Base-by-base conservation (phyloP, 2,329 filamentous ascomycete species). In the Colletotrichum sp. region DNA sequence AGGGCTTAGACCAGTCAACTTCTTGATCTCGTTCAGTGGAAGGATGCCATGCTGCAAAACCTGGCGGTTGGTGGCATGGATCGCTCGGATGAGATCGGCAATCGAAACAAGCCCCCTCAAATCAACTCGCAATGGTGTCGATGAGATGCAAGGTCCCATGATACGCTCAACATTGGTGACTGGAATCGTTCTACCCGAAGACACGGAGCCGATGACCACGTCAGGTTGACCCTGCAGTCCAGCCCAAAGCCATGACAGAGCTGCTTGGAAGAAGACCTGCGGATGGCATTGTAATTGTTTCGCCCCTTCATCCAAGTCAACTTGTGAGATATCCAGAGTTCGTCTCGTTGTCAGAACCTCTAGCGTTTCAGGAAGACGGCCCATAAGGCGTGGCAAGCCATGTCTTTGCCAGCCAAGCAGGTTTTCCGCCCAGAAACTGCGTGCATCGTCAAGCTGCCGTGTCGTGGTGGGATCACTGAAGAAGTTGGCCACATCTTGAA, bases 171-270 rank as follows among this genome's bases (percentile, higher is more conserved):
- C 91, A 0, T 89, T 91, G 6, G 88, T 81, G 4, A 98, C 82
- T 0, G 95, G 91, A n/a, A 96, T 83, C 2, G 94, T 95, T 71
- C 96, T 90, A 3, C 96, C 96, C 12, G 96, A 98, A 15, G 94
- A 94, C 6, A 98, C 95, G 2, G 92, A 93, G 1, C 96, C 96
- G 52, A 98, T 90, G 1, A 93, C 87, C 2, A 96, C 86, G 81
- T 98, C 95, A 1, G 88, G 82, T 1, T 86, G 87, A 4, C 94
- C 95, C 4, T 91, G 82, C 74, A 97, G 92, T 1, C 89, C 88
- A 18, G 89, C 88, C 82, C 96, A 90, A 0, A 98, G 82, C 81
- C 93, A 91, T 2, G 90, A 87, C 71, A 95, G 86, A 1, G 93
- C 92, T 9, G 94, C 91, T 81, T 98, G 95, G 76, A 98, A 95